phyloP scores from a whole-genome alignment of 1,284 basidiomycete genomes.

The Puccinia coronata region DNA sequence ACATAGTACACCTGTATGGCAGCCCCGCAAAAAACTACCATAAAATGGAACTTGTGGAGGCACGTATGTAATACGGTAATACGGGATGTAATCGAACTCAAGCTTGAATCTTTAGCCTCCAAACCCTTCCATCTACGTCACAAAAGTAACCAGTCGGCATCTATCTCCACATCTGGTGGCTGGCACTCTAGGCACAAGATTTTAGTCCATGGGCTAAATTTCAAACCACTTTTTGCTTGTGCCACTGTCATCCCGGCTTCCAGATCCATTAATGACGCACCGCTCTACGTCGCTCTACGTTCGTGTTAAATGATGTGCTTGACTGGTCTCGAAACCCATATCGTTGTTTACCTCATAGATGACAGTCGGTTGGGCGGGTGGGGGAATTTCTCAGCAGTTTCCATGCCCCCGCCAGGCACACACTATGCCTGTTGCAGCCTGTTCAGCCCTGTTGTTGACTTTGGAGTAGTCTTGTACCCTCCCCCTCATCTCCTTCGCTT shows the following conservation, averaged over 20 bases:
- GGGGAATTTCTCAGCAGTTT: neutral
- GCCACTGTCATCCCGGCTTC: no score
- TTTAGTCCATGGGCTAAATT: no score
- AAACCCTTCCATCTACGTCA: neutral
- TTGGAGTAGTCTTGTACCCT: neutral
- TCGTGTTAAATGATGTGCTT: constrained; percentile 1
- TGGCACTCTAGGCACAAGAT: no score
- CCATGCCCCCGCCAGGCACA: neutral
- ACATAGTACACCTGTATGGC: no score
- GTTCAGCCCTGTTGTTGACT: neutral
- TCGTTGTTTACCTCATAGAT: no score
- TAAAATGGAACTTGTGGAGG: neutral
- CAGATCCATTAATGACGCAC: neutral
- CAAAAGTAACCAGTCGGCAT: neutral
- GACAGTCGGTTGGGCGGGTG: neutral
- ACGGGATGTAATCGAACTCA: no score
- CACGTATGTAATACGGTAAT: no score
- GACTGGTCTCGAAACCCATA: neutral
- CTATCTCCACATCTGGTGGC: neutral
- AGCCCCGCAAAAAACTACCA: neutral
- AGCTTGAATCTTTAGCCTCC: no score
- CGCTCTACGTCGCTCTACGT: no score
- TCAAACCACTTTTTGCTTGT: neutral
- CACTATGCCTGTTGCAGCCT: neutral
- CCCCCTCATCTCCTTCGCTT: neutral